A percentile compares a stretch with the other conserved stretches of the same genome.
These are phyloP conservation scores for Russula sp. DNA, from an alignment of 768 basidiomycete species.

Conservation along the genomic window DNA sequence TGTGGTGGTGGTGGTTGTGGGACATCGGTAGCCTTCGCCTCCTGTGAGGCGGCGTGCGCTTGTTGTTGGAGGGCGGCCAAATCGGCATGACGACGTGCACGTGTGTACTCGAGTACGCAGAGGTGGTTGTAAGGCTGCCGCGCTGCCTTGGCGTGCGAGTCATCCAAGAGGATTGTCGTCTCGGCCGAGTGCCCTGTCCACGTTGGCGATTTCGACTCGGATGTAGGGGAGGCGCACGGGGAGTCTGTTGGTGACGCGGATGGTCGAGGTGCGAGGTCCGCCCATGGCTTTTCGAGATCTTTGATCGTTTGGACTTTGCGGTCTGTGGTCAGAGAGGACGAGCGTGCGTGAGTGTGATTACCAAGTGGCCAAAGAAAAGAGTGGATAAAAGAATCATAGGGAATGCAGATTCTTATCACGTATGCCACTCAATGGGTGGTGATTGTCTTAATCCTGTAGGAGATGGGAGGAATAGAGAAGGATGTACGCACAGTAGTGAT, in stretches of 20 bases:
- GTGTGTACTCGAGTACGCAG: constrained; percentile 63
- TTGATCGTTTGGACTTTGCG: constrained; percentile 56
- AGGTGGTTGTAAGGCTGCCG: constrained; percentile 80
- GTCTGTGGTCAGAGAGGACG: constrained; percentile 8
- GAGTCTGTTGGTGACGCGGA: not conserved
- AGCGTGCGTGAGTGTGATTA: not conserved
- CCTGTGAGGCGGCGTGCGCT: constrained; percentile 8
- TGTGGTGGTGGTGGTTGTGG: constrained; percentile 7
- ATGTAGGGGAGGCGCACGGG: not conserved
- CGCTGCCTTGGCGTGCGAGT: constrained; percentile 46
- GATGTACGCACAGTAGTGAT: constrained; percentile 56
- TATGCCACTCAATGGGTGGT: not conserved
- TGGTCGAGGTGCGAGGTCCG: constrained; percentile 26
- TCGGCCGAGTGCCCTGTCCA: constrained; percentile 33
- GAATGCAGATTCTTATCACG: constrained; percentile 21
- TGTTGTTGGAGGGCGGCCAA: constrained; percentile 25
- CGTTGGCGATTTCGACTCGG: not conserved
- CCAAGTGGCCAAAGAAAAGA: constrained; percentile 20
- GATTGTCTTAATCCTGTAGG: not conserved
- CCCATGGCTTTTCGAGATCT: constrained; percentile 65
- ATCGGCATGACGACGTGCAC: constrained; percentile 35
- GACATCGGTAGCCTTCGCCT: constrained; percentile 9
- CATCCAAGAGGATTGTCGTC: constrained; percentile 46
- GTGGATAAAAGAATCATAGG: not conserved
- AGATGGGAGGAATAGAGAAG: not conserved